Percentiles rank a stretch among this genome's conserved stretches.
These are phyloP conservation scores for Cucumis hystrix DNA, from an alignment of 306 rosid genomes.

Conservation along the genomic window DNA sequence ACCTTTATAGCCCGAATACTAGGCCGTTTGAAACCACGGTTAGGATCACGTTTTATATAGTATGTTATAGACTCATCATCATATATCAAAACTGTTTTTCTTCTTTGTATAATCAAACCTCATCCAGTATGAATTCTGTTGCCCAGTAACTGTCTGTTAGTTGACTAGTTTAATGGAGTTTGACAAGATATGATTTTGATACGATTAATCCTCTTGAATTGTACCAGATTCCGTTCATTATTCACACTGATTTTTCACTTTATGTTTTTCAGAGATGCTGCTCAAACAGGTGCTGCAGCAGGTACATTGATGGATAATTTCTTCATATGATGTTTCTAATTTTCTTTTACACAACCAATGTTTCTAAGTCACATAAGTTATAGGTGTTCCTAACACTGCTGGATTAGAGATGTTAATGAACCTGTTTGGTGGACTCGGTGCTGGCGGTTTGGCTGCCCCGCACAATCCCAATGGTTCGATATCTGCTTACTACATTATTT, in stretches of 20 bases:
- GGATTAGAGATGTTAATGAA: conserved; percentile 42
- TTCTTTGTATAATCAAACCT: background rate
- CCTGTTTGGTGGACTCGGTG: conserved; percentile 58
- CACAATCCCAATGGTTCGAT: conserved; percentile 36
- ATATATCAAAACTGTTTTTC: background rate
- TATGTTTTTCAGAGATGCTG: conserved; percentile 22
- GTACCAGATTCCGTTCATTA: background rate
- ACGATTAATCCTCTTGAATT: background rate
- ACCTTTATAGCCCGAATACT: background rate
- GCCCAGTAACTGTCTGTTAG: background rate
- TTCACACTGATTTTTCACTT: background rate
- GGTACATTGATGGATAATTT: conserved; percentile 13
- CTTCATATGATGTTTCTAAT: background rate
- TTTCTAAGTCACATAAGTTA: background rate
- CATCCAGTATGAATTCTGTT: background rate
- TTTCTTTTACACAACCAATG: background rate
- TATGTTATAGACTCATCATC: background rate
- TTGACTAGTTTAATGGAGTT: background rate
- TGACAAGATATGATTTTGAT: background rate
- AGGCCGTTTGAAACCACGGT: background rate
- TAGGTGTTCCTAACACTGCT: conserved; percentile 31
- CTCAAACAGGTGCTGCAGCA: conserved; percentile 32
- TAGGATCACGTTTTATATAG: background rate
- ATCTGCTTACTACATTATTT: background rate
- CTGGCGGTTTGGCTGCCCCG: conserved; percentile 31